Evolutionary conservation across 2,329 filamentous ascomycete genomes (phyloP), one percentile per base, ranked within the genome.

Genomic region (Fusarium zealandicum): DNA sequence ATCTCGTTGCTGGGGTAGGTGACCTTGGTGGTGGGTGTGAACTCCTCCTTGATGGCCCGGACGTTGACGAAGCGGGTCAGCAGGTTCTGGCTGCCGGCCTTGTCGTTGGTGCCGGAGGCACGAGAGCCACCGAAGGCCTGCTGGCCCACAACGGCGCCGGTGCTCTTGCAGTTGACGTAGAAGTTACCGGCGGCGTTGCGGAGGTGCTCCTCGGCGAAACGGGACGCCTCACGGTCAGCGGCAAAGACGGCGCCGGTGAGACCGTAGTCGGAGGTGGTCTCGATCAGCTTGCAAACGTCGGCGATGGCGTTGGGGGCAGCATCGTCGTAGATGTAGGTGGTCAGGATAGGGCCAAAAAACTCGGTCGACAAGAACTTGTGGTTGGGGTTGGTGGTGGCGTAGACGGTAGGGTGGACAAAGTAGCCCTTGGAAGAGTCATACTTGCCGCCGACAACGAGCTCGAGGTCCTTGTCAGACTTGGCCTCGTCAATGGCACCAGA

Each of bases 111-210:
- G 20, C 87, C 87, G 57, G 84, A 87, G 6, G 85, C 86, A 59
- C 88, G 78, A 11, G 85, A 82, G 46, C 87, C 87, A 17, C 87
- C 87, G 70, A 90, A 90, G 4, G 87, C 84, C 76, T 90, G 87
- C 76, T 90, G 88, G 12, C 86, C 87, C 7, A 90, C 87, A 18
- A 90, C 86, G 13, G 87, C 87, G 32, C 87, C 88, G 2, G 87
- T 90, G 73, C 84, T 88, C 82, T 93, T 93, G 79, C 87, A 90
- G 78, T 93, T 93, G 75, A 93, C 81, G 77, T 93, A 93, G 72
- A 93, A 93, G 78, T 93, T 93, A 35, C 90, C 90, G 1, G 90
- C 90, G 0, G 87, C 78, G 70, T 92, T 86, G 61, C 89, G 80
- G 46, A 93, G 79, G 56, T 80, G 82, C 64, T 92, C 84, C 73